Conservation (phyloP, 2,329 filamentous ascomycete species). For the Fusarium setosum region DNA sequence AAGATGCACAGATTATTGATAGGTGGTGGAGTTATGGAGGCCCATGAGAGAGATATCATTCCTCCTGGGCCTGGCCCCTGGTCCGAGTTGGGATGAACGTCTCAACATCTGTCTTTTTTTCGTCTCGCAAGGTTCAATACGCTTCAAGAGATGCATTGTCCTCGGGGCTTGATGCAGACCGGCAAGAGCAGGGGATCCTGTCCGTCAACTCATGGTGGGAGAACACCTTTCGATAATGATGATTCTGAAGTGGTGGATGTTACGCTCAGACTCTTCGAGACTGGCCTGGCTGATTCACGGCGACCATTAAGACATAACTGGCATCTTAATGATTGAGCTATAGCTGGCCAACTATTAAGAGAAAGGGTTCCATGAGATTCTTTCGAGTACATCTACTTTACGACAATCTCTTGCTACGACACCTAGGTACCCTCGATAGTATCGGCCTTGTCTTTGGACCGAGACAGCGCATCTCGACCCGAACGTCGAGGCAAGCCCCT, state of each 20-base stretch:
- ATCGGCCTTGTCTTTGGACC: not conserved
- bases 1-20: constrained; percentile 21
- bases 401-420: no score
- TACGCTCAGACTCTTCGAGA: not conserved
- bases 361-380: no score
- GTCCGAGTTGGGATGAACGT: constrained; percentile 33
- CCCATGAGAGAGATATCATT: constrained; percentile 5
- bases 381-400: no score
- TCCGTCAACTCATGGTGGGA: not conserved
- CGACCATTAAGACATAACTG: not conserved
- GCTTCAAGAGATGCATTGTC: not conserved
- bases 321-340: no score
- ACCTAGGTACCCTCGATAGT: not conserved
- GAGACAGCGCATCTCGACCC: not conserved
- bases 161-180: not conserved
- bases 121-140: not conserved
- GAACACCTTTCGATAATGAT: not conserved
- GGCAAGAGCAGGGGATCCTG: not conserved
- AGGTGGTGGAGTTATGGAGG: not conserved
- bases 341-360: no score
- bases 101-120: constrained; percentile 15
- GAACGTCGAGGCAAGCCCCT: not conserved
- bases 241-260: not conserved
- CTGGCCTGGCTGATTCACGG: not conserved
- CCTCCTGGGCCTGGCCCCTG: constrained; percentile 31